A percentile compares a stretch with the other conserved stretches of the same genome.
Evolutionary conservation across 2,329 filamentous ascomycete species (phyloP).

Genomic region (Blastomyces parvus): DNA sequence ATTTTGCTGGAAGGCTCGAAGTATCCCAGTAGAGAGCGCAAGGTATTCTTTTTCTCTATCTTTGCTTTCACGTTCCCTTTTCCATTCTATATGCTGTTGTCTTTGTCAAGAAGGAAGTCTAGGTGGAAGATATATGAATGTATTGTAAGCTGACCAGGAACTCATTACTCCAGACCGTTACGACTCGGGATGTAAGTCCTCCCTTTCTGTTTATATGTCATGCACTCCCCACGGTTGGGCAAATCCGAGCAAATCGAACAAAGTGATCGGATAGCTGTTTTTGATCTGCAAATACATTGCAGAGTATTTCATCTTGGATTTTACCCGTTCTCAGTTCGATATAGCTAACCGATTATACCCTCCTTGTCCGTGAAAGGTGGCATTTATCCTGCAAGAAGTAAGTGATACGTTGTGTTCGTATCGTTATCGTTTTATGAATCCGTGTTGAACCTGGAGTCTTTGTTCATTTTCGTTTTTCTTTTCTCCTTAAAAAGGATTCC

Average conservation of each 20-base stretch:
- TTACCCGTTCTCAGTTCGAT: neutral
- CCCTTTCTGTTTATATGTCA: neutral
- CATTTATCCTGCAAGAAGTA: slow-evolving; percentile 14
- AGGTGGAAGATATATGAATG: neutral
- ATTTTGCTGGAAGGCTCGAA: neutral
- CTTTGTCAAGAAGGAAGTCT: neutral
- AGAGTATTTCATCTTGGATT: neutral
- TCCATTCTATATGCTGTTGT: neutral
- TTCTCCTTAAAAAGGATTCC: too few species aligned
- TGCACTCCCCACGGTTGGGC: neutral
- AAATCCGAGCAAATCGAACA: neutral
- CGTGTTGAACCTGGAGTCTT: neutral
- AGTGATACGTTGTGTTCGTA: slow-evolving; percentile 4
- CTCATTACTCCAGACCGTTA: slow-evolving; percentile 14
- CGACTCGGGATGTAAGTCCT: slow-evolving; percentile 16
- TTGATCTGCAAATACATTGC: neutral
- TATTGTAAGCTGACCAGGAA: neutral
- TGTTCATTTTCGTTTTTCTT: too few species aligned
- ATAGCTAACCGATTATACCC: neutral
- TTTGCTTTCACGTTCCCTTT: too few species aligned
- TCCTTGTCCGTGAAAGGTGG: slow-evolving; percentile 6
- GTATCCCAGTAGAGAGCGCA: neutral
- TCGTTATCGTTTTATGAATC: neutral
- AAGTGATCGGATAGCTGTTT: neutral
- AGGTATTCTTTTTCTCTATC: slow-evolving; percentile 3